Evolutionary conservation across 1,284 basidiomycete genomes (phyloP).

Genomic region (Porodaedalea pini): DNA sequence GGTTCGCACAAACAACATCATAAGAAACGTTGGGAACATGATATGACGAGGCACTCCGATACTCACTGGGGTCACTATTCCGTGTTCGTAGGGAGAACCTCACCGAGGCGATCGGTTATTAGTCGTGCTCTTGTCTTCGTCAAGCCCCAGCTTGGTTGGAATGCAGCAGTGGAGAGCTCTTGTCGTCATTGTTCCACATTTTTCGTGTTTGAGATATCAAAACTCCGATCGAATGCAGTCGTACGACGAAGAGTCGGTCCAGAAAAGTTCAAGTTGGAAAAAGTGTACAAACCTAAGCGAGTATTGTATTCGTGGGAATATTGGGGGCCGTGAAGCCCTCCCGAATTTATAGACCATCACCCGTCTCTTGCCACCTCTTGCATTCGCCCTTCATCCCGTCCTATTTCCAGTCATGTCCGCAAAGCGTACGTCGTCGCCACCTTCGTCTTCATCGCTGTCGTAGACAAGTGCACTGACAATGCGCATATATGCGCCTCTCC

Average conservation of each 20-base stretch:
- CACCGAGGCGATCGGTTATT: background rate
- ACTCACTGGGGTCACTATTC: background rate
- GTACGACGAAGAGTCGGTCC: background rate
- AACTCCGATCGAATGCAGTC: background rate
- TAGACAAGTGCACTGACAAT: background rate
- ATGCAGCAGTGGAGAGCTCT: background rate
- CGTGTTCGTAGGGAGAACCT: background rate
- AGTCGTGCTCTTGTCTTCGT: background rate
- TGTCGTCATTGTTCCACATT: background rate
- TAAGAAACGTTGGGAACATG: constrained; percentile 7
- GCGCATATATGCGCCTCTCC: constrained; percentile 14
- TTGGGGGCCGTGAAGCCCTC: constrained; percentile 2
- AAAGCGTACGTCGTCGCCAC: constrained; percentile 15
- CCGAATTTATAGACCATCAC: constrained; percentile 8
- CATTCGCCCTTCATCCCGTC: background rate
- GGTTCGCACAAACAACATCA: background rate
- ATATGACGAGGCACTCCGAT: background rate
- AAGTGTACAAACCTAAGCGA: background rate
- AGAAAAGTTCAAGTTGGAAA: background rate
- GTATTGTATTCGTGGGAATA: constrained; percentile 12
- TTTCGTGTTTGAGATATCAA: background rate
- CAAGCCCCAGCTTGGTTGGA: background rate
- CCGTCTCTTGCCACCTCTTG: constrained; percentile 1
- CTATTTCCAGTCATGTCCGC: constrained; percentile 15
- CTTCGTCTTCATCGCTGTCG: background rate